Evolutionary conservation across 371 early-diverging fungal species (phyloP).

Genomic region (Cokeromyces recurvatus): DNA sequence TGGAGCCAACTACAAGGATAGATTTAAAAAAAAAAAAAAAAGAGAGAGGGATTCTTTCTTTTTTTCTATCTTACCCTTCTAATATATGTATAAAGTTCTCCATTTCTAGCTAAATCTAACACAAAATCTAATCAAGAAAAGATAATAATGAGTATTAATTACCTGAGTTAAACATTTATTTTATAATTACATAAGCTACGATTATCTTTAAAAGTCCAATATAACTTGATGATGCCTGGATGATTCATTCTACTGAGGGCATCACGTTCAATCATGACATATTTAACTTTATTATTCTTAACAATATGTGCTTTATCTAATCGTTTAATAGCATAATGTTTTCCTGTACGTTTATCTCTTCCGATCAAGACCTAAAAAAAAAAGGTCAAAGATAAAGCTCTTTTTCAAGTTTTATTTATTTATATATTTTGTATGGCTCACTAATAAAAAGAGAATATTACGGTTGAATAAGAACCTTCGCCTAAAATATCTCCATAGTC

Average conservation of each 20-base stretch:
- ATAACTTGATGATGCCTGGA: constrained; percentile 86
- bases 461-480: constrained; percentile 96
- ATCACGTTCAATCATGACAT: constrained; percentile 91
- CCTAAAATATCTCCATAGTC: constrained; percentile 82
- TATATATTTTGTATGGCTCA: no score
- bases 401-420: no score
- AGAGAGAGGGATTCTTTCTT: background rate
- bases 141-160: background rate
- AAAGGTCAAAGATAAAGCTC: background rate
- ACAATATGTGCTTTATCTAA: constrained; percentile 92
- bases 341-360: constrained; percentile 57
- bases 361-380: constrained; percentile 62
- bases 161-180: background rate
- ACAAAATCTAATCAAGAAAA: constrained; percentile 64
- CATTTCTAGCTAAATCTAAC: constrained; percentile 84
- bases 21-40: background rate
- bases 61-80: constrained; percentile 51
- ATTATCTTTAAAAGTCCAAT: constrained; percentile 92
- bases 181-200: constrained; percentile 70
- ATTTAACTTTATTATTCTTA: constrained; percentile 91
- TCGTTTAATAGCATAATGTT: constrained; percentile 87
- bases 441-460: no score
- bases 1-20: constrained; percentile 51
- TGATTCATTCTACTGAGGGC: constrained; percentile 81
- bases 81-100: constrained; percentile 83